These are phyloP conservation scores for Cladosporium sp. DNA, from an alignment of 2,329 filamentous ascomycete genomes.

Conservation along the genomic window DNA sequence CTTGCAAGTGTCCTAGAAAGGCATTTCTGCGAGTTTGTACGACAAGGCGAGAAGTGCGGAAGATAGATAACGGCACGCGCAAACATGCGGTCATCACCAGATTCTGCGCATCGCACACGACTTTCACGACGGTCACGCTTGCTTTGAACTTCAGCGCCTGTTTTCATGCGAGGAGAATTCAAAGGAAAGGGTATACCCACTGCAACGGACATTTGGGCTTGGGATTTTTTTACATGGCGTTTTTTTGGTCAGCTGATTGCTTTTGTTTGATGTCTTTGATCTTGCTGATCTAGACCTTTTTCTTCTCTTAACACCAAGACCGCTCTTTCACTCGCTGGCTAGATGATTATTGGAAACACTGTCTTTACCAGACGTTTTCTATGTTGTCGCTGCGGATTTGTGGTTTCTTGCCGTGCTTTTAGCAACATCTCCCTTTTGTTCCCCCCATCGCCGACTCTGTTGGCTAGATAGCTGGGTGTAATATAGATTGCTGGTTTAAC, in stretches of 20 bases:
- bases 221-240: constrained; percentile 1
- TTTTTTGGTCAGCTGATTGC: not conserved
- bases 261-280: too few relatives aligned
- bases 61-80: constrained; percentile 1
- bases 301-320: constrained; percentile 1
- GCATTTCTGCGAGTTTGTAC: not conserved
- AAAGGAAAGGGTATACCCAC: constrained; percentile 7
- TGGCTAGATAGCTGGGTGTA: constrained; percentile 9
- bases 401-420: not conserved
- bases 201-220: not conserved
- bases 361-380: constrained; percentile 3
- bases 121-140: constrained; percentile 10
- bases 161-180: constrained; percentile 5
- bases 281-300: not conserved
- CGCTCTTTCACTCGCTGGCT: not conserved
- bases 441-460: not conserved
- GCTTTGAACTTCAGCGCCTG: not conserved
- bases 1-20: constrained; percentile 5
- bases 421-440: not conserved
- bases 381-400: constrained; percentile 4
- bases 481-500: constrained; percentile 11
- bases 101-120: not conserved
- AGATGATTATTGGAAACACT: not conserved
- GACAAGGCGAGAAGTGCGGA: constrained; percentile 11
- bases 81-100: not conserved